Base-by-base conservation (phyloP, 352 stramenopile genomes). In the Pythium apleroticum region DNA sequence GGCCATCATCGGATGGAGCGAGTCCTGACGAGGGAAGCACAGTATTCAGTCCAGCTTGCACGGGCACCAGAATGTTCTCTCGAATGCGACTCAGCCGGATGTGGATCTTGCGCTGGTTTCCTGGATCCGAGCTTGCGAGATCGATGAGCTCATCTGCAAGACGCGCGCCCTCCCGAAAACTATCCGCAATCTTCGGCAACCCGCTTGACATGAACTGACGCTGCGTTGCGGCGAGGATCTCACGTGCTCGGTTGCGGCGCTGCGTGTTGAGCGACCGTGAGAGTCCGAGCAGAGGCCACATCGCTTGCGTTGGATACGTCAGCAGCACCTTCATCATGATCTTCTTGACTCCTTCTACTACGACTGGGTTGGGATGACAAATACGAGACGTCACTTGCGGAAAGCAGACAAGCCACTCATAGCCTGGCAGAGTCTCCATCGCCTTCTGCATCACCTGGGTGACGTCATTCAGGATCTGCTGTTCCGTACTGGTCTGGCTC, bases 371-470 rank as follows among this genome's bases (percentile, higher is more conserved):
- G 5, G 88, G 86, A 30, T 98, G 92, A 43, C 91, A 95, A 46
- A 98, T 93, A 11, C 97, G 88, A 22, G 97, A 99, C 17, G 98
- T 95, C 7, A 99, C 90, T 83, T 99, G 98, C 28, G 97, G 97
- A 61, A 99, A 93, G 48, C 95, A 98, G 35, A 97, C 97, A 30
- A 99, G 97, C 90, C 98, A 99, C 46, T 98, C 87, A 71, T 98
- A 96, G 6, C 88, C 77, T 10, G 88, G 83, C 19, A 96, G 68
- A 14, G 57, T 78, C 3, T 82, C 57, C 0, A 70, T 68, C 0
- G 86, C 86, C 63, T 88, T 73, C 33, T 88, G 71, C 28, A 96
- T 77, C 35, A 92, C 66, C 8, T 74, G 48, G 8, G 73, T 77
- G 45, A 96, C 93, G 31, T 91, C 83, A 19, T 73, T 61, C 14